A percentile compares a stretch with the other conserved stretches of the same genome.
Evolutionary conservation across 768 basidiomycete genomes (phyloP).

Genomic region (Steccherinum ochraceum): DNA sequence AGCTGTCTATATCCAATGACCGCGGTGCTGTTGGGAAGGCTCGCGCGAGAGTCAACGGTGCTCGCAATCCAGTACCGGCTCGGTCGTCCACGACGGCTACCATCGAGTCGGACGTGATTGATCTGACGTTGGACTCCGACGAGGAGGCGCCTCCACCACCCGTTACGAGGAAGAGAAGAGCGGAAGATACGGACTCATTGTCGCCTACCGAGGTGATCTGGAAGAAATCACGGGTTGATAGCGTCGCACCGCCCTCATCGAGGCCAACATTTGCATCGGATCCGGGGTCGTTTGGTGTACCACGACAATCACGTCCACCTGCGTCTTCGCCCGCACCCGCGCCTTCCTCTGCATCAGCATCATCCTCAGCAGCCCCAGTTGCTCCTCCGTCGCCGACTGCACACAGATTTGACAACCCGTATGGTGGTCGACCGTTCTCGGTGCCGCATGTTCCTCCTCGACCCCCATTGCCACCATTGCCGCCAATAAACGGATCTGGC

Average conservation of each 20-base stretch:
- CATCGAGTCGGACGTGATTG: slow-evolving; percentile 58
- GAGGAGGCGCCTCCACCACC: slow-evolving; percentile 46
- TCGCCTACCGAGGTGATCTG: slow-evolving; percentile 64
- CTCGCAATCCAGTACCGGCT: slow-evolving; percentile 4
- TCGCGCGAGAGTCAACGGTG: slow-evolving; percentile 2
- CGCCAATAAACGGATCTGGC: no score
- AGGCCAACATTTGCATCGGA: not conserved
- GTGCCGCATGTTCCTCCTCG: no score
- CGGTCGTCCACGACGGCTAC: slow-evolving; percentile 22
- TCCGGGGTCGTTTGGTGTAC: not conserved
- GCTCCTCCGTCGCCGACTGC: no score
- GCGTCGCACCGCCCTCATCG: slow-evolving; percentile 10
- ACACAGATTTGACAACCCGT: not conserved
- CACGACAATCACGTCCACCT: not conserved
- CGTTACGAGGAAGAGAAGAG: slow-evolving; percentile 54
- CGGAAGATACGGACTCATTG: slow-evolving; percentile 39
- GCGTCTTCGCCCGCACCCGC: not conserved
- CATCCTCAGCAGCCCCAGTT: no score
- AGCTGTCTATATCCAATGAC: slow-evolving; percentile 60
- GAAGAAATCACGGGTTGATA: slow-evolving; percentile 55
- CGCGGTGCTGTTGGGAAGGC: not conserved
- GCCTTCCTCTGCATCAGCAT: not conserved
- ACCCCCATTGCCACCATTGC: no score
- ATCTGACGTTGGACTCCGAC: slow-evolving; percentile 77
- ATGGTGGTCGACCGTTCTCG: no score